Percentiles rank a stretch among this genome's conserved stretches.
phyloP scores from a whole-genome alignment of 768 basidiomycete species.

The Leccinum truebloodii region DNA sequence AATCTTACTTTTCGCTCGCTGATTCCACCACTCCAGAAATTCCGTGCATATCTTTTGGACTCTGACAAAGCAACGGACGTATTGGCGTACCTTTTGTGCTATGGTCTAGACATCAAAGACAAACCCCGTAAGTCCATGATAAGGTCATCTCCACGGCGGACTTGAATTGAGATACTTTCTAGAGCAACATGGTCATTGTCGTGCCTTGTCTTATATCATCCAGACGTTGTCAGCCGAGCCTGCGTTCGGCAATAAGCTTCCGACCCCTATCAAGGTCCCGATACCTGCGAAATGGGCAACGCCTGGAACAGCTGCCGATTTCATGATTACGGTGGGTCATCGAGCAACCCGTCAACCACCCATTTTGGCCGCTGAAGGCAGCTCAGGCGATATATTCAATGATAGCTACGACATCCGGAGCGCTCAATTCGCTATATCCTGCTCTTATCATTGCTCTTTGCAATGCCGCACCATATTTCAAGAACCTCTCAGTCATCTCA shows the following conservation, averaged over 20 bases:
- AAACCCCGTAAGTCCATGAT: constrained; percentile 68
- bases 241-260: constrained; percentile 70
- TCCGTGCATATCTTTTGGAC: constrained; percentile 77
- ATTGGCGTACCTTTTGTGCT: constrained; percentile 76
- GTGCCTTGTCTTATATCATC: constrained; percentile 87
- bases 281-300: constrained; percentile 78
- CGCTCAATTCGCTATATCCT: constrained; percentile 83
- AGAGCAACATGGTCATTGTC: constrained; percentile 92
- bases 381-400: constrained; percentile 83
- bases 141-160: constrained; percentile 1
- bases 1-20: constrained; percentile 1
- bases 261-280: constrained; percentile 60
- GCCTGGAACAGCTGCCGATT: constrained; percentile 77
- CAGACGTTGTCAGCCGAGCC: constrained; percentile 89
- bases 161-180: constrained; percentile 11
- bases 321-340: constrained; percentile 75
- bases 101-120: constrained; percentile 88
- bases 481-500: constrained; percentile 75
- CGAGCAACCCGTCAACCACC: neutral
- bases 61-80: constrained; percentile 79
- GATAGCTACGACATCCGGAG: constrained; percentile 84
- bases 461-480: constrained; percentile 86
- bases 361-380: constrained; percentile 11
- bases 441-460: constrained; percentile 88
- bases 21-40: constrained; percentile 64